A percentile compares a stretch with the other conserved stretches of the same genome.
Conservation (phyloP, 1,284 basidiomycete genomes). For the Peniophora sp. region DNA sequence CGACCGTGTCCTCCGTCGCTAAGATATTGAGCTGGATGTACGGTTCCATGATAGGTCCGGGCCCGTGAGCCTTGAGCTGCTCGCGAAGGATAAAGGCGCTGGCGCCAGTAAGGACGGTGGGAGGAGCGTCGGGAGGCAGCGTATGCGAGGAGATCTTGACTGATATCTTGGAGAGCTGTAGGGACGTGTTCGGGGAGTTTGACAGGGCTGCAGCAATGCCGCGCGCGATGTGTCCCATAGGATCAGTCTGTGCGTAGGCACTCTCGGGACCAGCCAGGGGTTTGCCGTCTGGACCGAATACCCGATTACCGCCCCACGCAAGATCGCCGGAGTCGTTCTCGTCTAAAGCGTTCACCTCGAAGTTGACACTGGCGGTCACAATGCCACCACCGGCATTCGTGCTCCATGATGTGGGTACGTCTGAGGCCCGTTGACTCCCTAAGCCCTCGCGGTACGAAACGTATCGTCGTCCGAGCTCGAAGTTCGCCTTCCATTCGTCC, state of each 20-base stretch:
- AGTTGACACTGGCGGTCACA: slow-evolving; percentile 35
- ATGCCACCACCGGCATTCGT: slow-evolving; percentile 53
- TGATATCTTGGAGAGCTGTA: slow-evolving; percentile 57
- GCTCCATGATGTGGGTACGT: slow-evolving; percentile 40
- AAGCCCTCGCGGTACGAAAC: slow-evolving; percentile 79
- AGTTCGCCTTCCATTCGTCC: slow-evolving; percentile 76
- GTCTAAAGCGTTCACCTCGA: slow-evolving; percentile 45
- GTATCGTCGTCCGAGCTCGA: slow-evolving; percentile 69
- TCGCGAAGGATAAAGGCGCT: slow-evolving; percentile 55
- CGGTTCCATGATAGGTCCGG: slow-evolving; percentile 69
- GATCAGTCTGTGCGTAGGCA: slow-evolving; percentile 32
- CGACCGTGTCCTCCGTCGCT: slow-evolving; percentile 57
- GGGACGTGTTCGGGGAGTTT: slow-evolving; percentile 66
- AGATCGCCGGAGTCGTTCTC: slow-evolving; percentile 54
- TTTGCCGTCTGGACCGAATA: slow-evolving; percentile 43
- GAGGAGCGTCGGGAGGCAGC: slow-evolving; percentile 31
- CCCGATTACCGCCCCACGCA: slow-evolving; percentile 67
- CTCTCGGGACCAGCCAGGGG: slow-evolving; percentile 48
- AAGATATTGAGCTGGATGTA: slow-evolving; percentile 60
- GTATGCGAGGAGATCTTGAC: slow-evolving; percentile 42
- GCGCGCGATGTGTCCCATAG: slow-evolving; percentile 45
- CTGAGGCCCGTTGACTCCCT: slow-evolving; percentile 25
- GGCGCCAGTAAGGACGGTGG: slow-evolving; percentile 57
- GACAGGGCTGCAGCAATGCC: slow-evolving; percentile 66
- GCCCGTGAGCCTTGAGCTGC: slow-evolving; percentile 47